phyloP scores from a whole-genome alignment of 805 yeast genomes.

The Kodamaea nitidulidarum region DNA sequence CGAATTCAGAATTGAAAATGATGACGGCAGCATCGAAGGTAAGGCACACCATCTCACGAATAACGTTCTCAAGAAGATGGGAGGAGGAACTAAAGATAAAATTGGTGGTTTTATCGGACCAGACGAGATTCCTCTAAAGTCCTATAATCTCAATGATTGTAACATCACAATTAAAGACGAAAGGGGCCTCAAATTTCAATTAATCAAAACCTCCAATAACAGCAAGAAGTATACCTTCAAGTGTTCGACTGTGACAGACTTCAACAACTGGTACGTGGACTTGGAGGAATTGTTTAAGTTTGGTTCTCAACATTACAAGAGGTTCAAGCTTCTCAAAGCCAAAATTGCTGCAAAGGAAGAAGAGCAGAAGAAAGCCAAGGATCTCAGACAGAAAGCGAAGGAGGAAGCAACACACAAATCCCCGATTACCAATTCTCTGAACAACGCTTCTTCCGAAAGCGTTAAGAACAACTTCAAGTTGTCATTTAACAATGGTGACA shows the following conservation, averaged over 20 bases:
- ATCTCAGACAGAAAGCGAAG: slow-evolving; percentile 6
- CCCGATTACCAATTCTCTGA: not conserved
- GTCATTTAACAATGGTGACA: slow-evolving; percentile 8
- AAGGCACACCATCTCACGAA: slow-evolving; percentile 7
- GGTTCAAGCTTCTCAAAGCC: slow-evolving; percentile 46
- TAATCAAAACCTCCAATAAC: slow-evolving; percentile 24
- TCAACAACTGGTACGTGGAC: slow-evolving; percentile 52
- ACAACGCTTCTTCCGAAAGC: slow-evolving; percentile 4
- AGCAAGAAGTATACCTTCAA: slow-evolving; percentile 38
- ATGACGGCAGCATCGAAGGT: slow-evolving; percentile 10
- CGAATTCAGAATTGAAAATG: slow-evolving; percentile 35
- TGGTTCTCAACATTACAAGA: slow-evolving; percentile 40
- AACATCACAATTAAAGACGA: slow-evolving; percentile 30
- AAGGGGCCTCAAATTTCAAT: slow-evolving; percentile 30
- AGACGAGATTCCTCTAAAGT: slow-evolving; percentile 37
- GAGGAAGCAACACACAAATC: not conserved
- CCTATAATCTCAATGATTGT: slow-evolving; percentile 40
- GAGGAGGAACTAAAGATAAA: slow-evolving; percentile 25
- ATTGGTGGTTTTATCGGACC: slow-evolving; percentile 39
- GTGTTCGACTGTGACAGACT: slow-evolving; percentile 42
- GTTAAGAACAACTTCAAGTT: slow-evolving; percentile 7
- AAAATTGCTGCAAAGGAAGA: slow-evolving; percentile 29
- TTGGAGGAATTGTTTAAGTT: slow-evolving; percentile 49
- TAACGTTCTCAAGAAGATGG: slow-evolving; percentile 13
- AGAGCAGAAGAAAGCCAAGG: slow-evolving; percentile 10